phyloP scores from a whole-genome alignment of 2,329 filamentous ascomycete genomes.

The Hypoxylon sp. region DNA sequence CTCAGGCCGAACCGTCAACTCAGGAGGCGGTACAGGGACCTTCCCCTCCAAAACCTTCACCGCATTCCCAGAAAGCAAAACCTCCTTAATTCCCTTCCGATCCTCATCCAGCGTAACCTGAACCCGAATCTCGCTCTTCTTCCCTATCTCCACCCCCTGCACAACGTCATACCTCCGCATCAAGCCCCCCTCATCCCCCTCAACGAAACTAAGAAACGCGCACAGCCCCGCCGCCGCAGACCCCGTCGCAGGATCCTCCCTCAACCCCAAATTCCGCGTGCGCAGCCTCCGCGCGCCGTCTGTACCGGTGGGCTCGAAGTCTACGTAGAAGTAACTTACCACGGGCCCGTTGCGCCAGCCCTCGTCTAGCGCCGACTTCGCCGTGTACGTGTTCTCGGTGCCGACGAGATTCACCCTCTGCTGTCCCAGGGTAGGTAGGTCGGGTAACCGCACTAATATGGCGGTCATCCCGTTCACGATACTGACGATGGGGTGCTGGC shows the following conservation, averaged over 20 bases:
- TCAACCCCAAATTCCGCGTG: slow-evolving; percentile 68
- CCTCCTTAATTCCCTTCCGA: slow-evolving; percentile 22
- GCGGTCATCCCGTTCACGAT: slow-evolving; percentile 82
- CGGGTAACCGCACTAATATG: slow-evolving; percentile 70
- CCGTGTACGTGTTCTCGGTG: slow-evolving; percentile 46
- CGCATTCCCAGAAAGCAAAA: slow-evolving; percentile 37
- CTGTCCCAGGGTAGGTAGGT: slow-evolving; percentile 67
- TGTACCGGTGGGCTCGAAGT: slow-evolving; percentile 49
- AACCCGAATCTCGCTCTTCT: slow-evolving; percentile 64
- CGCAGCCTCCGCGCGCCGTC: slow-evolving; percentile 58
- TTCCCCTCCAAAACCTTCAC: slow-evolving; percentile 39
- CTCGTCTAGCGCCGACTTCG: slow-evolving; percentile 58
- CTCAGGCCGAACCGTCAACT: neutral
- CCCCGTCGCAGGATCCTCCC: slow-evolving; percentile 71
- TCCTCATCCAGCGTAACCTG: slow-evolving; percentile 51
- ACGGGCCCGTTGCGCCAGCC: slow-evolving; percentile 67
- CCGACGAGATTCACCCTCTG: slow-evolving; percentile 54
- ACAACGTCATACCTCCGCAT: slow-evolving; percentile 63
- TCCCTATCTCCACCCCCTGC: slow-evolving; percentile 75
- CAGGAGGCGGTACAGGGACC: slow-evolving; percentile 32
- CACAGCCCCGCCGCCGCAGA: slow-evolving; percentile 70
- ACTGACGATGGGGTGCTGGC: slow-evolving; percentile 64
- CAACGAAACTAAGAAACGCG: slow-evolving; percentile 63
- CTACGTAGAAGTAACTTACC: slow-evolving; percentile 70
- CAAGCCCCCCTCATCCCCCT: slow-evolving; percentile 52